These are phyloP conservation scores for Aureobasidium pullulans DNA, from an alignment of 2,329 filamentous ascomycete species.

Conservation along the genomic window DNA sequence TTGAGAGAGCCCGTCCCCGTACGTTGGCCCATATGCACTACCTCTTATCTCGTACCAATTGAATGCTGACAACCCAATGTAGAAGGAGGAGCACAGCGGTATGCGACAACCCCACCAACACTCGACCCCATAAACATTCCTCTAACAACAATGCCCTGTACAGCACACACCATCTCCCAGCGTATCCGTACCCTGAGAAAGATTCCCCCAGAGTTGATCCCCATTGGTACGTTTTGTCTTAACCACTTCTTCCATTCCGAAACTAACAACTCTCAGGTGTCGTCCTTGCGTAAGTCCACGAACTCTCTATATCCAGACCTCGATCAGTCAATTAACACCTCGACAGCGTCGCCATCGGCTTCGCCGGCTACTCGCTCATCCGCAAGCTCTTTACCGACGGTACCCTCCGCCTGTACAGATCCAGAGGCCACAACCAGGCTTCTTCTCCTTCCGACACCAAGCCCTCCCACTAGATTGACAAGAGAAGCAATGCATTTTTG, in stretches of 20 bases:
- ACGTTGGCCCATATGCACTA: conserved; percentile 13
- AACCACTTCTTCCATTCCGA: conserved; percentile 1
- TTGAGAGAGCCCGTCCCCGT: conserved; percentile 28
- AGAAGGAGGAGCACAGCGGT: conserved; percentile 62
- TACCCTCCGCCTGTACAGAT: conserved; percentile 58
- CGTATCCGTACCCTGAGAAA: conserved; percentile 81
- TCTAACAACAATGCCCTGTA: conserved; percentile 12
- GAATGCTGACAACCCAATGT: conserved; percentile 15
- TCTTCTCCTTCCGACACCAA: conserved; percentile 14
- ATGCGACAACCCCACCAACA: conserved; percentile 24
- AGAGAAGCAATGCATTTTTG: conserved; percentile 6
- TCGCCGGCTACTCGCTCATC: conserved; percentile 72
- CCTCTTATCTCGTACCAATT: neutral
- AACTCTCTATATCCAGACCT: neutral
- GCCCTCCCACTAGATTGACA: conserved; percentile 12
- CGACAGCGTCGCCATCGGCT: conserved; percentile 58
- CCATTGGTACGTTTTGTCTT: conserved; percentile 63
- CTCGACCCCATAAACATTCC: neutral
- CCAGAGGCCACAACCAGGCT: conserved; percentile 17
- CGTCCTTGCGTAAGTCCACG: conserved; percentile 66
- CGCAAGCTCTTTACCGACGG: conserved; percentile 85
- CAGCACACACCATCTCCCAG: conserved; percentile 95
- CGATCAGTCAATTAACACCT: conserved; percentile 13
- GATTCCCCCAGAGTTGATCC: conserved; percentile 89
- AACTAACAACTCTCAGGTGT: conserved; percentile 50